Evolutionary conservation across 108 stramenopile genomes (phyloP).

Genomic region (Conticribra guillardii): DNA sequence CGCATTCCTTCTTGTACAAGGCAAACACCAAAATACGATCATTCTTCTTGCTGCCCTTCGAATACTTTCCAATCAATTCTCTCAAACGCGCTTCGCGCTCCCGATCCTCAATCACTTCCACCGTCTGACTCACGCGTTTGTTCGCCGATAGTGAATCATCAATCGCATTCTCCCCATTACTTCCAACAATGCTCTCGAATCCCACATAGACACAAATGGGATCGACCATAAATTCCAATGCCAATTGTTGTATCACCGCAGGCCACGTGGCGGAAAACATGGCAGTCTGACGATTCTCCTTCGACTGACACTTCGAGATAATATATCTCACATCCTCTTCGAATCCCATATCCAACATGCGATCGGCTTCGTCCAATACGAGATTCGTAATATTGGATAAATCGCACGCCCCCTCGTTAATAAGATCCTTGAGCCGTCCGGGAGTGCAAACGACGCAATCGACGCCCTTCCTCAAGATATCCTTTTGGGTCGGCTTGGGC

Average conservation of each 20-base stretch:
- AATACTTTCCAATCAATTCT: slow-evolving; percentile 76
- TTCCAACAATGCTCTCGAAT: slow-evolving; percentile 80
- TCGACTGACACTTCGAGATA: slow-evolving; percentile 64
- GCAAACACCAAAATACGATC: slow-evolving; percentile 94
- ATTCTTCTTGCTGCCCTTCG: slow-evolving; percentile 57
- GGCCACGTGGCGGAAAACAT: slow-evolving; percentile 99
- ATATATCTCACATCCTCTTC: slow-evolving; percentile 83
- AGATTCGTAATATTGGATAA: slow-evolving; percentile 78
- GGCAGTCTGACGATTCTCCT: slow-evolving; percentile 87
- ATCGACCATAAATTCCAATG: slow-evolving; percentile 85
- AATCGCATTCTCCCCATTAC: slow-evolving; percentile 69
- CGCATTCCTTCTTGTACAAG: slow-evolving; percentile 98
- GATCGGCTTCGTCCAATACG: slow-evolving; percentile 98
- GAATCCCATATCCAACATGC: slow-evolving; percentile 70
- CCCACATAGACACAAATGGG: slow-evolving; percentile 90
- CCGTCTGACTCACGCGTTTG: slow-evolving; percentile 91
- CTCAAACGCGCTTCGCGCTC: slow-evolving; percentile 83
- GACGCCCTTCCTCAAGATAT: slow-evolving; percentile 69
- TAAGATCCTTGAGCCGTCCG: slow-evolving; percentile 94
- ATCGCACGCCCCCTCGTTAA: slow-evolving; percentile 86
- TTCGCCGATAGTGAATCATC: slow-evolving; percentile 95
- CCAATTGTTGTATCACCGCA: slow-evolving; percentile 90
- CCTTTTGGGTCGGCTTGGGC: slow-evolving; percentile 88
- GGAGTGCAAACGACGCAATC: slow-evolving; percentile 98
- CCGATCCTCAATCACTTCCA: slow-evolving; percentile 94